Base-by-base conservation (phyloP, 1,284 basidiomycete species). In the Xanthoconium separans region DNA sequence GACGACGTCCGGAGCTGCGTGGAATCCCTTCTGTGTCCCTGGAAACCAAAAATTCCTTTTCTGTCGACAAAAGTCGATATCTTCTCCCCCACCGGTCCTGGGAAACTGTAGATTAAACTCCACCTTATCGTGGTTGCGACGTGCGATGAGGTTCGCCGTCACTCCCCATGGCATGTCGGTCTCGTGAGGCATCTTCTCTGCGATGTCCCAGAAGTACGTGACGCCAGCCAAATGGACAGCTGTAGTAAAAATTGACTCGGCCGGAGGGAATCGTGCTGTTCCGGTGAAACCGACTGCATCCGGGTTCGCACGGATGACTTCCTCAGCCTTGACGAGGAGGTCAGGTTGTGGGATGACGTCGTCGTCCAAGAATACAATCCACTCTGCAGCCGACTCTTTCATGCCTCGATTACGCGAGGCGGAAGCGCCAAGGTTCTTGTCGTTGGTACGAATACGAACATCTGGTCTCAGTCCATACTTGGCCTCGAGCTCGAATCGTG, bases 41-140 rank as follows among this genome's bases (percentile, higher is more conserved):
- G 55, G 54, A 22, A 78, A 44, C 27, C 73, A 76, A 37, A 63
- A 71, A 8, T 71, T 63, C 11, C 80, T 73, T 61, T 83, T 84
- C 56, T 66, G 64, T n/a, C 74, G 69, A 58, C 81, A 83, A 56
- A 77, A 84, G 58, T 84, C 79, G 20, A 85, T 83, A 44, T 85
- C 82, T 57, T 85, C 84, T 0, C 83, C 84, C 5, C 84, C 82
- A 3, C 82, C 82, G 2, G 82, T 85, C 69, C 82, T 84, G 2
- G 84, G 84, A 57, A 81, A 85, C 8, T 59, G 62, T 4, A 73
- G 62, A 58, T 78, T 70, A 62, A 73, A 85, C 39, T 61, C 58
- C 20, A 84, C 72, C 0, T 69, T 73, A 53, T 83, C 81, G 3
- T 70, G 58, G 37, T 73, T 63, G 56, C 79, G 76, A 3, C 79